Base-by-base conservation (phyloP, 106 monocot species). In the Apostasia shenzhenica region DNA sequence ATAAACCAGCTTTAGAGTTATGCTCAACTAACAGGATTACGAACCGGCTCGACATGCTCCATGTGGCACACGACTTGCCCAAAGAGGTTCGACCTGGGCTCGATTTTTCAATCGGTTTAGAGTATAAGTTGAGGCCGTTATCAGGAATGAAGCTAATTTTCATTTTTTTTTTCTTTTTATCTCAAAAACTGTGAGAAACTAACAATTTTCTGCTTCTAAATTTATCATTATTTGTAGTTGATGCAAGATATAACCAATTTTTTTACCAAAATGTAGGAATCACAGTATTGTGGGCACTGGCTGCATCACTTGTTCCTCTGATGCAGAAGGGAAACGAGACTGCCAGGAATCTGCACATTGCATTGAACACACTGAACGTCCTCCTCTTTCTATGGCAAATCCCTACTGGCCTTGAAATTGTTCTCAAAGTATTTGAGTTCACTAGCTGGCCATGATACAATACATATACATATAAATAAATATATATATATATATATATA, bases 241-340 rank as follows among this genome's bases (percentile, higher is more conserved):
- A 26, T 26, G 26, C 26, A 26, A 26, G 26, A 26, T 26, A 26
- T 26, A 26, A 26, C 26, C 3, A 41, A 41, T 48, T 7, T 57
- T 50, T 53, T 55, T 42, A 13, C 8, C 40, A 38, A 57, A 44
- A 58, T 77, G 86, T 57, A 94, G 91, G 75, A n/a, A 91, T 95
- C 54, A 88, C 91, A 3, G 84, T 88, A 13, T 75, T 95, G 54
- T 91, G 95, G 95, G 95, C 95, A 2, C 55, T 76, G 26, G 95
- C 95, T 0, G 88, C 91, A 43, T 79, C 95, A 2, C 81, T 95
- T 55, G 91, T 91, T 52, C 95, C 95, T 39, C 77, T 81, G 56
- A 95, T 95, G 95, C 95, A 95, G 70, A 95, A 80, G 68, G 95
- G 95, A 26, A 86, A 86, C 39, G 95, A 95, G 55, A 86, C 83